Conservation (phyloP, 768 basidiomycete genomes). For the Dioszegia crocea region DNA sequence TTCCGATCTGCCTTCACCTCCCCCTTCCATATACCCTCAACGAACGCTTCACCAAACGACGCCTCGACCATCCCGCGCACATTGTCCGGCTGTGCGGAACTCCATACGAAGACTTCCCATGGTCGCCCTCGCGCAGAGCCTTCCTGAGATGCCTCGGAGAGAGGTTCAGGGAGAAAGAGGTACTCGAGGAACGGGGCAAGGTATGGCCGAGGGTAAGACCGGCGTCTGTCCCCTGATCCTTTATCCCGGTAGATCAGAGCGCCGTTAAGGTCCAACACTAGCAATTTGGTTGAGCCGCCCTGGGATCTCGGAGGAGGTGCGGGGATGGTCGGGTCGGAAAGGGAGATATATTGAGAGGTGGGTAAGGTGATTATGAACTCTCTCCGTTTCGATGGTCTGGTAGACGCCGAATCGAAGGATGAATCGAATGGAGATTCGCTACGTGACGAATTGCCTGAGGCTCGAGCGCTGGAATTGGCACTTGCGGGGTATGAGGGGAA, state of each 20-base stretch:
- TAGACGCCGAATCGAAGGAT: background rate
- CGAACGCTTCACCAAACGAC: conserved; percentile 32
- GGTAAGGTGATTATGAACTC: conserved; percentile 10
- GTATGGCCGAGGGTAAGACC: conserved; percentile 38
- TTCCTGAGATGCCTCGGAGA: too few relatives aligned
- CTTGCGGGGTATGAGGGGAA: background rate
- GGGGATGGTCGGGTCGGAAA: conserved; percentile 4
- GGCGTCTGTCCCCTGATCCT: background rate
- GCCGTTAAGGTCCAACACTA: conserved; percentile 48
- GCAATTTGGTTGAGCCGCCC: conserved; percentile 26
- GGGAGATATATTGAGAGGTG: conserved; percentile 5
- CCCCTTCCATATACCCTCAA: conserved; percentile 29
- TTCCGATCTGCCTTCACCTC: conserved; percentile 9
- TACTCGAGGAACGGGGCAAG: conserved; percentile 41
- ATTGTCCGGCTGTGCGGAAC: conserved; percentile 46
- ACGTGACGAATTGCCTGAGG: background rate
- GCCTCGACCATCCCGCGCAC: conserved; percentile 41
- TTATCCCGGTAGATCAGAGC: conserved; percentile 38
- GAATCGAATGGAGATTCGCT: background rate
- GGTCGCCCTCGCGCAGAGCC: conserved; percentile 14
- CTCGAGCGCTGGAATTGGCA: background rate
- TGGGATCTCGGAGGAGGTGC: background rate
- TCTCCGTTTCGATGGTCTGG: background rate
- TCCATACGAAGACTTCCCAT: conserved; percentile 48
- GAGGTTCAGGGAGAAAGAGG: conserved; percentile 22